A percentile compares a stretch with the other conserved stretches of the same genome.
Conservation (phyloP, 441 rosid genomes). For the Syzygium malaccense region DNA sequence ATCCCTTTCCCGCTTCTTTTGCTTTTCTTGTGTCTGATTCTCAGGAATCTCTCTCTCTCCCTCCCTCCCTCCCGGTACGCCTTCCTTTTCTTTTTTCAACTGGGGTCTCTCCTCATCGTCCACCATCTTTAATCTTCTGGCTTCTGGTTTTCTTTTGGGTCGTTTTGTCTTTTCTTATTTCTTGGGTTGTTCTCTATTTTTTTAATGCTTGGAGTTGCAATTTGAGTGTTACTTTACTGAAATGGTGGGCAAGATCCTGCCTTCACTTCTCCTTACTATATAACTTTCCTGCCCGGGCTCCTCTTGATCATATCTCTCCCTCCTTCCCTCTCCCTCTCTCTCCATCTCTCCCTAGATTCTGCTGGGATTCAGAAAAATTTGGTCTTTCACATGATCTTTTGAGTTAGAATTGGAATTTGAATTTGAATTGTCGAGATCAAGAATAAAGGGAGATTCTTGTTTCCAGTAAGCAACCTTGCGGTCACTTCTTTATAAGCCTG, state of each 20-base stretch:
- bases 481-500: not conserved
- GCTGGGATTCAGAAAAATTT: constrained; percentile 21
- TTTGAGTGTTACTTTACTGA: not conserved
- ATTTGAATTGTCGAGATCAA: not conserved
- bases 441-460: not conserved
- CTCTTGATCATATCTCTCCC: not conserved
- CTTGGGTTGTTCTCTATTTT: not conserved
- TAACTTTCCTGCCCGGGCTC: not conserved
- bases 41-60: constrained; percentile 8
- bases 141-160: not conserved
- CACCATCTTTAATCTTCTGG: not conserved
- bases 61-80: constrained; percentile 3
- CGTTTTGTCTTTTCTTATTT: not conserved
- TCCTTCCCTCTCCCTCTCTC: not conserved
- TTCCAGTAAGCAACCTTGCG: not conserved
- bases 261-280: not conserved
- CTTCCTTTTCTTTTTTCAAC: not conserved
- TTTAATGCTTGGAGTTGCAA: not conserved
- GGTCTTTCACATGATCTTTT: constrained; percentile 31
- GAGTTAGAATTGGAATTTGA: not conserved
- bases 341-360: constrained; percentile 18
- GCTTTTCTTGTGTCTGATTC: constrained; percentile 3
- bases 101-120: not conserved
- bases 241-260: not conserved
- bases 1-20: constrained; percentile 13